phyloP scores from a whole-genome alignment of 2,329 filamentous ascomycete genomes.

The Hypoxylon rubiginosum region DNA sequence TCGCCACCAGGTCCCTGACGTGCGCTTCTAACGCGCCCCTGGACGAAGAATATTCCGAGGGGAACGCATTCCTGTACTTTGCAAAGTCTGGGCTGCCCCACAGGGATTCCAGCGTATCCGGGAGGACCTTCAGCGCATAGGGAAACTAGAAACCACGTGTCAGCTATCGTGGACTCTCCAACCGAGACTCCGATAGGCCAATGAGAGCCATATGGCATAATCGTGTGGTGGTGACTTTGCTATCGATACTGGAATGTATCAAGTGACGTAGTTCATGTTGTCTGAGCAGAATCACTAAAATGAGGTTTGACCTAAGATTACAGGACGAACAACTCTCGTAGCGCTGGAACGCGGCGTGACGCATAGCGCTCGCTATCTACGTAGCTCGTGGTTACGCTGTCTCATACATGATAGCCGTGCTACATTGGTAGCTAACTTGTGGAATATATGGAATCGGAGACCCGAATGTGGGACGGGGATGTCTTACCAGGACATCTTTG shows the following conservation, averaged over 20 bases:
- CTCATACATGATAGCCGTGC: conserved; percentile 33
- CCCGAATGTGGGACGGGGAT: conserved; percentile 32
- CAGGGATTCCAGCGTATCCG: conserved; percentile 71
- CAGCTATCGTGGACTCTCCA: conserved; percentile 27
- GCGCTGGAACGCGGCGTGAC: conserved; percentile 16
- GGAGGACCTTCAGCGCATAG: conserved; percentile 77
- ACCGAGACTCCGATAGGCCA: conserved; percentile 15
- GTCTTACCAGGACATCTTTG: conserved; percentile 83
- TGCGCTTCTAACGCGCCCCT: conserved; percentile 73
- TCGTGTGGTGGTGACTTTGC: conserved; percentile 21
- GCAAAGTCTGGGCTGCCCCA: conserved; percentile 77
- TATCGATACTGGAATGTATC: conserved; percentile 12
- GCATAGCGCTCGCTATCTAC: conserved; percentile 35
- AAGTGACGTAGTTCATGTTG: conserved; percentile 22
- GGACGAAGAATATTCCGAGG: conserved; percentile 70
- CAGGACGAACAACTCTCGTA: conserved; percentile 11
- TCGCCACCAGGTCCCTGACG: conserved; percentile 76
- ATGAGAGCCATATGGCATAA: conserved; percentile 4
- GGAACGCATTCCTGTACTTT: conserved; percentile 79
- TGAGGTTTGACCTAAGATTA: conserved; percentile 15
- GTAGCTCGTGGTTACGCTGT: conserved; percentile 38
- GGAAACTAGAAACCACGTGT: conserved; percentile 71
- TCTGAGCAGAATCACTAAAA: conserved; percentile 11
- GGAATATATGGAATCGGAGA: conserved; percentile 29
- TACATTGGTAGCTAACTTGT: conserved; percentile 33